Base-by-base conservation (phyloP, 2,329 filamentous ascomycete genomes). In the Laburnicola sp. region DNA sequence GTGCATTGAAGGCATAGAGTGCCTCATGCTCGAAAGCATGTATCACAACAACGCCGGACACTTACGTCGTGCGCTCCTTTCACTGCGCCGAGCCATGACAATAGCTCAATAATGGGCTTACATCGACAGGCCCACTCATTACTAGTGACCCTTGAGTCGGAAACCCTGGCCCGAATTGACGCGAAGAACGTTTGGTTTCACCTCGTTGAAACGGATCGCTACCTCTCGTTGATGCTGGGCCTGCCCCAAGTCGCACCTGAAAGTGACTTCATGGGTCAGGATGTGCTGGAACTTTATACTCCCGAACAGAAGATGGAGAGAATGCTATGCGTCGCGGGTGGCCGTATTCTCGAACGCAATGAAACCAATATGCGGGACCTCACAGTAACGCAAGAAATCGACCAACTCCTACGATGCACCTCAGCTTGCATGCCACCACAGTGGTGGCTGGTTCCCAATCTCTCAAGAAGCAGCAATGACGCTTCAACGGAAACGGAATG, bases 61-160 rank as follows among this genome's bases (percentile, higher is more conserved):
- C 43, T 64, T 77, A 6, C 69, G 72, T 7, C 64, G 65, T 2
- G 65, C 69, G 0, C 77, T 72, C 74, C 35, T 74, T 4, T 60
- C 69, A 1, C 49, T 61, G 9, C 72, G 75, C 2, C 60, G 74
- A 30, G 75, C 75, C 0, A 66, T 76, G 54, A 54, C 50, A 0
- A 44, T 74, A 3, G 76, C 74, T 0, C 75, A 78, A 54, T 42
- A 21, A 71, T 78, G 69, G 71, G 70, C 0, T 44, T 78, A 3
- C 65, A 77, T 51, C 68, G 61, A 5, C 65, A 38, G 69, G 73
- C 50, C 76, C 74, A 1, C 21, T 23, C 31, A 45, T 35, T 51
- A 30, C 74, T 78, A 35, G 11, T 43, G 25, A 40, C 45, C 6
- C 39, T 50, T 32, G 51, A 59, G 2, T 23, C 34, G 4, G 31